Evolutionary conservation across 139 green algal species (phyloP).

Genomic region (Chlorella ohadii): DNA sequence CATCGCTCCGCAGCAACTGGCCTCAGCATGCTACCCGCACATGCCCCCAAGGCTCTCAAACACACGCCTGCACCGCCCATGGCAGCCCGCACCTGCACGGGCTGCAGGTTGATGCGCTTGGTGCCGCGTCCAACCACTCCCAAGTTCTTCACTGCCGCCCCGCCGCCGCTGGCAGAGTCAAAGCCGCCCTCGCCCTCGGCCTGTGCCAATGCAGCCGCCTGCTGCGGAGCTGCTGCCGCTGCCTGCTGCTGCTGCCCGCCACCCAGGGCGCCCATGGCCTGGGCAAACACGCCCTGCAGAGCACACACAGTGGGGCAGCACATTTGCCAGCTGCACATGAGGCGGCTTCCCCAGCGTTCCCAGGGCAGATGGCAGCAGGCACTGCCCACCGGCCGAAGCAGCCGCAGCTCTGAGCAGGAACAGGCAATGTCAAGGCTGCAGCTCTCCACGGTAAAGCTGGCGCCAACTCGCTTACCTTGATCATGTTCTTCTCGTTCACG

Average conservation of each 20-base stretch:
- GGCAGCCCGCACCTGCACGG: constrained; percentile 10
- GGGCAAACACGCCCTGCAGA: constrained; percentile 36
- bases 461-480: too few relatives aligned
- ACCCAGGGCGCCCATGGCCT: not conserved
- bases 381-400: not conserved
- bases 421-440: too few relatives aligned
- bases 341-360: too few relatives aligned
- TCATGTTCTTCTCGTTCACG: constrained; percentile 42
- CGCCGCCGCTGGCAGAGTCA: not conserved
- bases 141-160: constrained; percentile 44
- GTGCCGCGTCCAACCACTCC: constrained; percentile 63
- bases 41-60: too few relatives aligned
- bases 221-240: constrained; percentile 5
- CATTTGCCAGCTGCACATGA: too few relatives aligned
- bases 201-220: not conserved
- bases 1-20: too few relatives aligned
- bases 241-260: not conserved
- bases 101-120: constrained; percentile 64
- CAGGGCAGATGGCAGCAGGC: too few relatives aligned
- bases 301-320: too few relatives aligned
- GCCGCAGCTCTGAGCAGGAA: not conserved
- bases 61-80: too few relatives aligned
- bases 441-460: too few relatives aligned
- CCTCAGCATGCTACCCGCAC: too few relatives aligned
- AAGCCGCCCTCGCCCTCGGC: not conserved